A percentile compares a stretch with the other conserved stretches of the same genome.
Conservation (phyloP, 106 monocot species). For the Phalaenopsis equestris region DNA sequence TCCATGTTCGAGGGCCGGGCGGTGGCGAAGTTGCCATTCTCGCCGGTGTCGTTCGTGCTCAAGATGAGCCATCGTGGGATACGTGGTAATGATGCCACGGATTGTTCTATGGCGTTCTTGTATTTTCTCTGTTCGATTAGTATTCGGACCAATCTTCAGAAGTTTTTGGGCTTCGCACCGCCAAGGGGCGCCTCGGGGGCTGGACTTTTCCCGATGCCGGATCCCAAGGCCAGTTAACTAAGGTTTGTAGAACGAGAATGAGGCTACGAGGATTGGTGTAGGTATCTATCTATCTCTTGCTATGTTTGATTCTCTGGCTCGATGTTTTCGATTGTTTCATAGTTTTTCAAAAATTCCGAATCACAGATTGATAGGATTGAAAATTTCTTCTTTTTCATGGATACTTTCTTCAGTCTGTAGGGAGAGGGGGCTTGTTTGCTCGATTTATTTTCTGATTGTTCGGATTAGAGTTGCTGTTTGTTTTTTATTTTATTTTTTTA, state of each 20-base stretch:
- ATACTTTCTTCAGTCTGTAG: background rate
- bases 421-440: no score
- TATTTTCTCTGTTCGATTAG: constrained; percentile 95
- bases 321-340: background rate
- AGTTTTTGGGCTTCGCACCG: constrained; percentile 86
- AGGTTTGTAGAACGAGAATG: background rate
- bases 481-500: no score
- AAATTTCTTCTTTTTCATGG: background rate
- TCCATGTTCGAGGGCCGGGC: constrained; percentile 90
- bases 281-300: background rate
- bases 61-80: constrained; percentile 97
- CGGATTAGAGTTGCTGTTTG: no score
- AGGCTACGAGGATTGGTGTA: background rate
- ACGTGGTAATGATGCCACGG: constrained; percentile 69
- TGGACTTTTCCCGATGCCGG: constrained; percentile 84
- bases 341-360: background rate
- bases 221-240: constrained; percentile 51
- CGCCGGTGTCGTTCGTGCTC: constrained; percentile 57
- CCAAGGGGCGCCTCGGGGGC: constrained; percentile 72
- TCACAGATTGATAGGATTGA: background rate
- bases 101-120: constrained; percentile 95
- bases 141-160: constrained; percentile 95
- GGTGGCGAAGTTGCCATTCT: constrained; percentile 93
- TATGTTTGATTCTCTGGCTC: background rate
- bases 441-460: no score